Evolutionary conservation across 2,329 filamentous ascomycete species (phyloP).

Genomic region (Colletotrichum scovillei): DNA sequence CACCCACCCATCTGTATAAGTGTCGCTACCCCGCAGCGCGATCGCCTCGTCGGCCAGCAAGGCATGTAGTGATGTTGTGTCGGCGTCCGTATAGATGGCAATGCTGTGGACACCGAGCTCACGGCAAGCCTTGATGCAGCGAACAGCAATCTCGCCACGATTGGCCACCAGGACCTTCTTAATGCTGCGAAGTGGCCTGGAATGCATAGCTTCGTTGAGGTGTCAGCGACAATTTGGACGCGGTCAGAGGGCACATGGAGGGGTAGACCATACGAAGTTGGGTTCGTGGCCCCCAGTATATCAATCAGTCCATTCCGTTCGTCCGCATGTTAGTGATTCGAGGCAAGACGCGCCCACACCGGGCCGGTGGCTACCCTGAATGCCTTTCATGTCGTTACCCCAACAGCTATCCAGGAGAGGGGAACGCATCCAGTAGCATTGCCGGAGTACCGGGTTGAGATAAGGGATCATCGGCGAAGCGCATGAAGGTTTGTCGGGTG

Average conservation of each 20-base stretch:
- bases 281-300: neutral
- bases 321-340: neutral
- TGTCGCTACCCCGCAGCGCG: constrained; percentile 46
- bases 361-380: neutral
- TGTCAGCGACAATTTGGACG: neutral
- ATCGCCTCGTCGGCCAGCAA: constrained; percentile 66
- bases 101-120: constrained; percentile 62
- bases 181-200: neutral
- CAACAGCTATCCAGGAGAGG: neutral
- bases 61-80: constrained; percentile 63
- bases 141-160: constrained; percentile 67
- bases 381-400: neutral
- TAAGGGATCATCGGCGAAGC: neutral
- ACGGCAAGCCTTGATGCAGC: constrained; percentile 59
- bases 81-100: constrained; percentile 67
- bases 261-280: neutral
- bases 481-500: neutral
- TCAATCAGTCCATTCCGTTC: neutral
- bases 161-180: constrained; percentile 64
- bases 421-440: neutral
- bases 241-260: neutral
- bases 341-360: neutral
- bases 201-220: neutral
- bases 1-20: constrained; percentile 4
- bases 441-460: neutral